Percentiles rank a stretch among this genome's conserved stretches.
Evolutionary conservation across 2,329 filamentous ascomycete genomes (phyloP).

Genomic region (Thermoascus crustaceus): DNA sequence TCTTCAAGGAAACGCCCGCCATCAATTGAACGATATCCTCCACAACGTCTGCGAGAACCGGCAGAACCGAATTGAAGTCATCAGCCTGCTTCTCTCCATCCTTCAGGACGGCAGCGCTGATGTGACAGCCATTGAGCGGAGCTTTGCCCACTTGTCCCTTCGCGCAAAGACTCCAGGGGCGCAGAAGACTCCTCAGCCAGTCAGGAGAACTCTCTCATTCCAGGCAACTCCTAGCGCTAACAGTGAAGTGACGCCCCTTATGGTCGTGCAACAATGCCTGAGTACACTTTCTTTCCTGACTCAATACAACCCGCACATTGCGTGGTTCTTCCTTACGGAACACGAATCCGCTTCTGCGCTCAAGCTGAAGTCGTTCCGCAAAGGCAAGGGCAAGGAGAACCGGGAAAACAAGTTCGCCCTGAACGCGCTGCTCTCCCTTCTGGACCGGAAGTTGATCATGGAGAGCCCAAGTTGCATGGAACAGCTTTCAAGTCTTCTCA

Average conservation of each 20-base stretch:
- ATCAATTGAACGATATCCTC: slow-evolving; percentile 76
- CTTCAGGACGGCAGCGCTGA: slow-evolving; percentile 93
- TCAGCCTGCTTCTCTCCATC: slow-evolving; percentile 86
- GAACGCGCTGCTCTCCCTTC: slow-evolving; percentile 77
- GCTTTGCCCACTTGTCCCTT: slow-evolving; percentile 85
- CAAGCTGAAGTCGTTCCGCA: slow-evolving; percentile 68
- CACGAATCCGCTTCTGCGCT: slow-evolving; percentile 73
- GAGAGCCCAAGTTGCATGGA: slow-evolving; percentile 98
- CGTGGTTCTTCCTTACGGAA: slow-evolving; percentile 88
- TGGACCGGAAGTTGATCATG: slow-evolving; percentile 92
- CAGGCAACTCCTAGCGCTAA: slow-evolving; percentile 49
- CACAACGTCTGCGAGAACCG: slow-evolving; percentile 90
- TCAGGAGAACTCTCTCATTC: slow-evolving; percentile 67
- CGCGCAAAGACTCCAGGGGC: slow-evolving; percentile 73
- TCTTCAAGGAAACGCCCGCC: slow-evolving; percentile 77
- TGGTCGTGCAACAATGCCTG: slow-evolving; percentile 93
- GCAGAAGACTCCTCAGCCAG: slow-evolving; percentile 72
- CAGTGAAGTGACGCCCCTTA: slow-evolving; percentile 83
- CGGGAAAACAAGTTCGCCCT: slow-evolving; percentile 83
- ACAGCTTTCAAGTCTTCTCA: slow-evolving; percentile 75
- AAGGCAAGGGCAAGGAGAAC: slow-evolving; percentile 79
- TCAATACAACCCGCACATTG: slow-evolving; percentile 75
- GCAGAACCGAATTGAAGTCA: slow-evolving; percentile 89
- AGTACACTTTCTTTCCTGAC: slow-evolving; percentile 76
- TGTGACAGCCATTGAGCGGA: slow-evolving; percentile 86